phyloP scores from a whole-genome alignment of 179 eudicot species.

The Beta macrorhiza region DNA sequence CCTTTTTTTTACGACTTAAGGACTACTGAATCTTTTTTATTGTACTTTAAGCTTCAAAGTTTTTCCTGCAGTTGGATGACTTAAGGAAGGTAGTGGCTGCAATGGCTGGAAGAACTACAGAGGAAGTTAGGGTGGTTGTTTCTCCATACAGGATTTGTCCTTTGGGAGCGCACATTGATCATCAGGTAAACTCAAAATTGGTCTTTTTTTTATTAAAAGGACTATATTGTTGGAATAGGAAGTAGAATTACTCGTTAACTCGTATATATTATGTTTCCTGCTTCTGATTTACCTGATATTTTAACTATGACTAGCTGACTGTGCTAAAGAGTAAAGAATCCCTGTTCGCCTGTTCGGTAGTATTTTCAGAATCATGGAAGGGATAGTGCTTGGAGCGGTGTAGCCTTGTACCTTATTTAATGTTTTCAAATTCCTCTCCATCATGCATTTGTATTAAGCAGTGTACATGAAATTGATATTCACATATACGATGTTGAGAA shows the following conservation, averaged over 20 bases:
- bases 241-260: not conserved
- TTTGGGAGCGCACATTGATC: slow-evolving; percentile 97
- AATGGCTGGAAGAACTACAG: slow-evolving; percentile 50
- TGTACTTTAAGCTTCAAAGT: slow-evolving; percentile 12
- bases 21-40: not conserved
- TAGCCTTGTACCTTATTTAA: not conserved
- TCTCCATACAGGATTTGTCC: slow-evolving; percentile 99
- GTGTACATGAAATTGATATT: not conserved
- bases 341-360: not conserved
- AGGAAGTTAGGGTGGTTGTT: slow-evolving; percentile 73
- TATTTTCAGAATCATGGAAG: not conserved
- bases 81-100: slow-evolving; percentile 59
- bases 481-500: not conserved
- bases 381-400: not conserved
- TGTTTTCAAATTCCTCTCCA: not conserved
- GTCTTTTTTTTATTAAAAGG: not conserved
- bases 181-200: slow-evolving; percentile 61
- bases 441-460: not conserved
- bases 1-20: not conserved
- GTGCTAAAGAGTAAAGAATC: not conserved
- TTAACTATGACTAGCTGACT: not conserved
- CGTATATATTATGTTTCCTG: not conserved
- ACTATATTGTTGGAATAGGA: not conserved
- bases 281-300: not conserved
- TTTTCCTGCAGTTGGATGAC: slow-evolving; percentile 54